Evolutionary conservation across 164 flowering plant species (phyloP).

Genomic region (Sextonia rubra): DNA sequence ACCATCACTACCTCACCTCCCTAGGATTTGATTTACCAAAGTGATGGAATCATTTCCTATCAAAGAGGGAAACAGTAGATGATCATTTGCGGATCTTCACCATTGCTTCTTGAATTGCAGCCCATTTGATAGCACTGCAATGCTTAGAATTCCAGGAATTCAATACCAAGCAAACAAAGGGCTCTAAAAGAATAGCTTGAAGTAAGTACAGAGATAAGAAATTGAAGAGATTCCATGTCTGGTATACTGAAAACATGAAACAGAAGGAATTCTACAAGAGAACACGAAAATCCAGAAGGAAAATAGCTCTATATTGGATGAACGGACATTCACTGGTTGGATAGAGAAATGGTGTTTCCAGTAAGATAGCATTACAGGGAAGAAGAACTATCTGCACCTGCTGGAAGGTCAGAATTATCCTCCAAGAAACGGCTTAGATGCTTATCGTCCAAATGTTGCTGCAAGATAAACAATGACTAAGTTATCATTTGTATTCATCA

Average conservation of each 20-base stretch:
- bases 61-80: no score
- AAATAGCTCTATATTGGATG: background rate
- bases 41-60: no score
- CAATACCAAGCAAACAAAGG: no score
- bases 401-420: conserved; percentile 28
- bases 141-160: no score
- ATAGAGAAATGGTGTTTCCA: background rate
- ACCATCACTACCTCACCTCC: no score
- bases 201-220: no score
- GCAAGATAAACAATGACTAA: conserved; percentile 6
- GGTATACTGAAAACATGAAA: background rate
- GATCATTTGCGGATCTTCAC: no score
- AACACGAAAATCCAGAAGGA: background rate
- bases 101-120: no score
- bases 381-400: conserved; percentile 18
- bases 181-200: no score
- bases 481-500: background rate
- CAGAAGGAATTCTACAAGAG: background rate
- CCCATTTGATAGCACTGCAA: no score
- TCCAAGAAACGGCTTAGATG: conserved; percentile 63
- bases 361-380: conserved; percentile 10
- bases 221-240: background rate
- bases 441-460: conserved; percentile 84
- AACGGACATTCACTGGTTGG: background rate
- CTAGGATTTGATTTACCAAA: no score